Evolutionary conservation across 1,284 basidiomycete species (phyloP), one percentile per base, ranked within the genome.

Genomic region (Papiliotrema fonsecae): DNA sequence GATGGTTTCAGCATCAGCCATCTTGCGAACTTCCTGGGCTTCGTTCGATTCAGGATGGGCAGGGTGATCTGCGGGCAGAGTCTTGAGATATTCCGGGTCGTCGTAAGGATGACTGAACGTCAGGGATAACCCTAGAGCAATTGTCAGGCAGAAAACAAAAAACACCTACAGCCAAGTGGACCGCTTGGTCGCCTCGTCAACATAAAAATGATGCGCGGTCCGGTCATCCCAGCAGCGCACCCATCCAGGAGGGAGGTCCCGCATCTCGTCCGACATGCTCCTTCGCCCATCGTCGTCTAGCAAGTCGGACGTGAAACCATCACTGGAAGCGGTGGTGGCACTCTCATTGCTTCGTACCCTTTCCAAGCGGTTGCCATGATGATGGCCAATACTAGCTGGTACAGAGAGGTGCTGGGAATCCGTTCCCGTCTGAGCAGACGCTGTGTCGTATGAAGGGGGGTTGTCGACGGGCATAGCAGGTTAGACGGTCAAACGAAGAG

Each of bases 191-290:
- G 52, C 52, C 45, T 55, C 59, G 30, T 69, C 67, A 39, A 67
- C 67, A 50, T 69, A 70, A 45, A 70, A 69, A 27, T 61, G 61
- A 50, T 71, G 69, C 37, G 61, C 51, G 7, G 54, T 46, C 60
- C 64, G 61, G 6, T 61, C 58, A 53, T 71, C 69, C 37, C 64
- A 71, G 54, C 66, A 69, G 46, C 67, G 61, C 7, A 66, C 61
- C 67, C 67, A 71, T 14, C 69, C 69, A 30, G 61, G 52, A 5
- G 69, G 69, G 49, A 71, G 48, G 47, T 69, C 66, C 30, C 69
- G 51, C 37, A 47, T 34, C 49, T 69, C 69, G 50, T 71, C 67
- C 46, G 65, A 66, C 58, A 71, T 61, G 36, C 58, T 62, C 32
- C 50, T 47, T 39, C 51, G 47, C 13, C 39, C 58, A 10, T 63